Base-by-base conservation (phyloP, 495 filamentous ascomycete species). In the Xylaria cubensis region DNA sequence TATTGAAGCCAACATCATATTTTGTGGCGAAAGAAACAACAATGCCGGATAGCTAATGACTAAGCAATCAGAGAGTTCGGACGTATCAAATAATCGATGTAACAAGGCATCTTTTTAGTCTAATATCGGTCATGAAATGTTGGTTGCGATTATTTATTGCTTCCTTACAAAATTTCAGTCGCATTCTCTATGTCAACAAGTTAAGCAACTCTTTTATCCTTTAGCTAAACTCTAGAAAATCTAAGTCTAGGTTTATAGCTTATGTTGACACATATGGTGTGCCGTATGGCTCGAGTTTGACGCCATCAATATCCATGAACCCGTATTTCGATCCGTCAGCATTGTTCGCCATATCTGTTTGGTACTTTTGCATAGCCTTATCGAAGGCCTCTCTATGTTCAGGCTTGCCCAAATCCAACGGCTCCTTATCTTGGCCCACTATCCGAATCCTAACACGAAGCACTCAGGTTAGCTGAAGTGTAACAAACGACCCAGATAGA, bases 361-460 rank as follows among this genome's bases (percentile, higher is more conserved):
- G 56, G 74, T 75, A 78, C 48, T 73, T 50, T n/a, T 74, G 41
- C 67, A 77, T 51, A 32, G 78, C 67, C 51, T 72, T 75, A 29
- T 53, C 66, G 58, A 81, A 79, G 0, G 53, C 69, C 10, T 77
- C 74, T 29, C 78, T 79, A 56, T 85, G 80, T 77, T 82, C 78
- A 70, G 85, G 75, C 61, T 76, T 64, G 39, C 81, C 85, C 36
- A 88, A 42, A 71, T 89, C 86, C 46, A 88, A 79, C 17, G 87
- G 87, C 74, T 87, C 82, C 72, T 85, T 78, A 62, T 85, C 86
- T 67, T 83, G 84, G 13, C 86, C 86, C 15, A 88, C 74, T 74
- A 88, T 81, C 58, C 80, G 72, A 29, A 89, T 89, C 36, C 74
- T 76, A 69, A 36, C 2, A 36, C 19, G 24, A 6, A 68, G 39